Evolutionary conservation across 805 yeast genomes (phyloP).

Genomic region (Wickerhamiella lipophila): DNA sequence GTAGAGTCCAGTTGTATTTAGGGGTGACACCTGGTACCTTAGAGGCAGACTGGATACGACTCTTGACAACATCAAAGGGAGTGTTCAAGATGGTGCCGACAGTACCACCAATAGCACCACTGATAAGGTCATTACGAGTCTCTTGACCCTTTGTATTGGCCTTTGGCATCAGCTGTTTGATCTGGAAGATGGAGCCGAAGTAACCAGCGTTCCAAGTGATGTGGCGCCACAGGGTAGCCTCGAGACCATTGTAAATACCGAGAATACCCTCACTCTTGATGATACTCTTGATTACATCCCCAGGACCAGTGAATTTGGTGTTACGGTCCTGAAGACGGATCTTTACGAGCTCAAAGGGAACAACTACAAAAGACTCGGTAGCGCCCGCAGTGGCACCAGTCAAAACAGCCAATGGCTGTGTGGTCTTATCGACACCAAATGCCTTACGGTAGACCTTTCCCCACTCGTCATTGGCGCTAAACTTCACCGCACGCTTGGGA

Average conservation of each 20-base stretch:
- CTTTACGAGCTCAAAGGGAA: slow-evolving; percentile 92
- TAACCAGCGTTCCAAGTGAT: slow-evolving; percentile 96
- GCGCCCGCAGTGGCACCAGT: slow-evolving; percentile 99
- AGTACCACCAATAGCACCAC: slow-evolving; percentile 95
- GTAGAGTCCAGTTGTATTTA: slow-evolving; percentile 86
- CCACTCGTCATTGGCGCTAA: slow-evolving; percentile 97
- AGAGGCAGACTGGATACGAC: slow-evolving; percentile 76
- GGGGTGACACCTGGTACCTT: slow-evolving; percentile 59
- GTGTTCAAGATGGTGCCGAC: slow-evolving; percentile 91
- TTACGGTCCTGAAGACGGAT: slow-evolving; percentile 85
- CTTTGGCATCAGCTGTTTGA: slow-evolving; percentile 64
- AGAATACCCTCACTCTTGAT: slow-evolving; percentile 63
- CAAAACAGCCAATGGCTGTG: slow-evolving; percentile 70
- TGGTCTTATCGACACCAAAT: slow-evolving; percentile 59
- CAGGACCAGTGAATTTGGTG: slow-evolving; percentile 70
- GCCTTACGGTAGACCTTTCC: slow-evolving; percentile 63
- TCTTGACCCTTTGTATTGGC: slow-evolving; percentile 59
- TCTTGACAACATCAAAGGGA: slow-evolving; percentile 92
- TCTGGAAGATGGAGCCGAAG: slow-evolving; percentile 87
- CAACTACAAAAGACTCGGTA: slow-evolving; percentile 90
- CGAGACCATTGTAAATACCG: slow-evolving; percentile 87
- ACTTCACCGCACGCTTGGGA: slow-evolving; percentile 96
- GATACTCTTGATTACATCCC: slow-evolving; percentile 65
- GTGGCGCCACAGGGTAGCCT: slow-evolving; percentile 96
- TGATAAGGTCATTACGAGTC: slow-evolving; percentile 73